Base-by-base conservation (phyloP, 176 grass and related monocot genomes). In the Melocanna baccifera region DNA sequence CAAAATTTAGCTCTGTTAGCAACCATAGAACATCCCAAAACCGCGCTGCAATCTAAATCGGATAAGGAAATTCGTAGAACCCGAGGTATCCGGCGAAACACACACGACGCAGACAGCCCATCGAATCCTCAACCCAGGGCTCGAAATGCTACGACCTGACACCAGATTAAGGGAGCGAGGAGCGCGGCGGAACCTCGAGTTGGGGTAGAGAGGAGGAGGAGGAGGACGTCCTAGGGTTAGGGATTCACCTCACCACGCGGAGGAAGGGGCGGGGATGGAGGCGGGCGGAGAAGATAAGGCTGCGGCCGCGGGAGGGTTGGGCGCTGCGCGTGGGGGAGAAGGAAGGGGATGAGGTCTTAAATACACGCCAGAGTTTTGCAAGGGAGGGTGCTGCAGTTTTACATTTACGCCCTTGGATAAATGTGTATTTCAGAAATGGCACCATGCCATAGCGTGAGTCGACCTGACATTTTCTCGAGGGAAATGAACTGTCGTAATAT, bases 241-340 rank as follows among this genome's bases (percentile, higher is more conserved):
- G 62, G 62, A 41, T 65, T 84, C 59, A 78, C 67, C 59, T 80
- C 57, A 46, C 81, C 59, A 51, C 19, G 48, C 46, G 83, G 50
- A 68, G 73, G 18, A 10, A 6, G 73, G 80, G 20, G 78, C 2
- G 36, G 36, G 1, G n/a, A 18, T 14, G 65, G 62, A 8, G 51
- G 36, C 46, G 79, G 39, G 68, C 40, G 88, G 84, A 90, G 83
- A 87, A 74, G 88, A 90, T 90, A 90, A 87, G 88, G 83, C 88
- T 86, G 83, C 88, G 78, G 71, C 79, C 18, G 73, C 79, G 79
- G 46, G 56, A 69, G 71, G 19, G 64, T 12, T 40, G 34, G 53
- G 71, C 51, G 55, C 43, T 67, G 69, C 51, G 82, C 26, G 71
- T 20, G 16, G 41, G 58, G 71, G 23, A 0, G 56, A 19, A 16